Evolutionary conservation across 306 rosid genomes (phyloP), one percentile per base, ranked within the genome.

Genomic region (Lathyrus tuberosus): DNA sequence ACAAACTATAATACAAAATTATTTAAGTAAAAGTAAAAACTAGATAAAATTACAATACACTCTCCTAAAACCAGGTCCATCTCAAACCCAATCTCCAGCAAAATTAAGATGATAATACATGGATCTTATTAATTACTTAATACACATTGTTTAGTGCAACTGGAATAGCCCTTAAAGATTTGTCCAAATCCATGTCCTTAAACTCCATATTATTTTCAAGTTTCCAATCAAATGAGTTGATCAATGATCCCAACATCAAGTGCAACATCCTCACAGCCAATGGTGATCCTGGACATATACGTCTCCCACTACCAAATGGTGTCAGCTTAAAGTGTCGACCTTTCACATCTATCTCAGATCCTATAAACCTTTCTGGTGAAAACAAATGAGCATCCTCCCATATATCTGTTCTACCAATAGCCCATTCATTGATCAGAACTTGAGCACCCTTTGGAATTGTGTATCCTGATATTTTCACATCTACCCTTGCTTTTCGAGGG

Each of bases 211-310:
- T 73, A 46, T 70, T 73, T 24, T 77, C 87, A 56, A 86, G 88
- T 62, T 79, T 83, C 96, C 92, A 89, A 66, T 83, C 86, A 78
- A 86, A 86, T 4, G 46, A 69, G 67, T 86, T 84, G 24, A 86
- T 18, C 2, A 89, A 62, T 0, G 86, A 80, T 5, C 86, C 92
- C 70, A 87, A 42, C 85, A 84, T 80, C 54, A 76, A 49, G 48
- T 78, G 74, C 65, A 84, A n/a, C 84, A 87, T 78, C 10, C 87
- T 76, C 2, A 78, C 41, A 0, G 89, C 89, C n/a, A 87, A 65
- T 0, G 86, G 87, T 5, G 77, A 65, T 0, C 86, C 84, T 2
- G 89, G 89, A 31, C 92, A 11, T 61, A 82, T 62, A 28, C 87
- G 65, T 5, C 85, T 5, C 0, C 96, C 89, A 5, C 69, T 72